Evolutionary conservation across 2,329 filamentous ascomycete species (phyloP).

Genomic region (Fusarium sp.): DNA sequence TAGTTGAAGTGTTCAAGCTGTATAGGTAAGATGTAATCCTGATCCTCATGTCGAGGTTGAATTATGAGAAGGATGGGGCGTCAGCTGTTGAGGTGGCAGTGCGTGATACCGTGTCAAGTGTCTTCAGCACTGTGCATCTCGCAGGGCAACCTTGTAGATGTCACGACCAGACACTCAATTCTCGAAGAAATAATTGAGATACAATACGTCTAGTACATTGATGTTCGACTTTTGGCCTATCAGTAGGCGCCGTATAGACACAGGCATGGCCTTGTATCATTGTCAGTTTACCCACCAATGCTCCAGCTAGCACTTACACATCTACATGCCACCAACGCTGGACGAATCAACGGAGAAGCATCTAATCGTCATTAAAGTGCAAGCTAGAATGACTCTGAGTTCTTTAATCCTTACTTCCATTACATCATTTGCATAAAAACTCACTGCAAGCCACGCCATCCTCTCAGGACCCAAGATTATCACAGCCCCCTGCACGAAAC

Average conservation of each 20-base stretch:
- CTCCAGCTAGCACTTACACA: not conserved
- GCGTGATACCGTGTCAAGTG: not conserved
- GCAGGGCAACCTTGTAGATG: not conserved
- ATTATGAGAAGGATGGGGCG: not conserved
- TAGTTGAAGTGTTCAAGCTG: not conserved
- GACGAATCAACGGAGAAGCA: not conserved
- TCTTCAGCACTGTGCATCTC: not conserved
- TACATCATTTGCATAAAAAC: not conserved
- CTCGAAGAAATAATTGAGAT: not conserved
- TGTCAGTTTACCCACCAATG: not conserved
- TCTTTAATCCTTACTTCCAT: not conserved
- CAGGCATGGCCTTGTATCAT: not conserved
- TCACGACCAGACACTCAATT: not conserved
- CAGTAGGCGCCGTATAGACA: not conserved
- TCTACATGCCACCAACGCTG: not conserved
- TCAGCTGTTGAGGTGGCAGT: not conserved
- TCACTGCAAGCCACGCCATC: not conserved
- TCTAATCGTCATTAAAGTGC: not conserved
- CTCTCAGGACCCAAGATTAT: not conserved
- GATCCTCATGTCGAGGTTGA: not conserved
- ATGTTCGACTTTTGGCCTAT: not conserved
- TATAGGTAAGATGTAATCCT: not conserved
- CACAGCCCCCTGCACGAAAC: not conserved
- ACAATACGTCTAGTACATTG: not conserved
- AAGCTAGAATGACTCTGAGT: not conserved